Evolutionary conservation across 2,329 filamentous ascomycete genomes (phyloP).

Genomic region (Trichoderma semiorbis): DNA sequence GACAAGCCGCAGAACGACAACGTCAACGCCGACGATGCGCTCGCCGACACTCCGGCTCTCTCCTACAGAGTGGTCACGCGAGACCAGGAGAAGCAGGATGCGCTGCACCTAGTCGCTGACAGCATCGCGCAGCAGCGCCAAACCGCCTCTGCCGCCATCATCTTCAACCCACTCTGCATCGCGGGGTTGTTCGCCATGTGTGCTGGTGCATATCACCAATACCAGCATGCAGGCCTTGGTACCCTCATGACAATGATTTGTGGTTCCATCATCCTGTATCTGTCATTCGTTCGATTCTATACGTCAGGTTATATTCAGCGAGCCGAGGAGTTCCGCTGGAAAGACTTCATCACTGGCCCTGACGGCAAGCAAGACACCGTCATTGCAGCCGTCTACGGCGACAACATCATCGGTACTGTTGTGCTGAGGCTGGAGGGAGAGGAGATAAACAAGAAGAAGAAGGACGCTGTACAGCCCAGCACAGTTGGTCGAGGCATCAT

Average conservation of each 20-base stretch:
- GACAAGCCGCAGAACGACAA: background rate
- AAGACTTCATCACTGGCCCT: constrained; percentile 48
- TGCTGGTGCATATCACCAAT: constrained; percentile 42
- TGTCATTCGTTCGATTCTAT: constrained; percentile 58
- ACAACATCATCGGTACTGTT: constrained; percentile 66
- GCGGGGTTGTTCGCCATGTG: constrained; percentile 41
- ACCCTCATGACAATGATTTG: constrained; percentile 53
- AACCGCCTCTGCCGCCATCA: constrained; percentile 58
- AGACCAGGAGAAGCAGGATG: constrained; percentile 59
- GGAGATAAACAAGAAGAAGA: background rate
- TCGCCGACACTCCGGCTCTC: constrained; percentile 53
- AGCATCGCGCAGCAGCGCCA: constrained; percentile 80
- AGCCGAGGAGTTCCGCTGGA: constrained; percentile 61
- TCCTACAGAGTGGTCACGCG: constrained; percentile 52
- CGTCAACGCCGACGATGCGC: background rate
- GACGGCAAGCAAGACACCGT: constrained; percentile 48
- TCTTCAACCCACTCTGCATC: constrained; percentile 58
- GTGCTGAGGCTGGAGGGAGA: constrained; percentile 58
- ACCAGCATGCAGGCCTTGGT: constrained; percentile 35
- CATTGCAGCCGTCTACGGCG: constrained; percentile 62
- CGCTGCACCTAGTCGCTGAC: constrained; percentile 71
- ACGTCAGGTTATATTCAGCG: constrained; percentile 60
- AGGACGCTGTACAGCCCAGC: constrained; percentile 1
- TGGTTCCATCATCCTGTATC: constrained; percentile 59
- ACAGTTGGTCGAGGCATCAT: constrained; percentile 62